Evolutionary conservation across 2,329 filamentous ascomycete genomes (phyloP).

Genomic region (Fusarium sublunatum): DNA sequence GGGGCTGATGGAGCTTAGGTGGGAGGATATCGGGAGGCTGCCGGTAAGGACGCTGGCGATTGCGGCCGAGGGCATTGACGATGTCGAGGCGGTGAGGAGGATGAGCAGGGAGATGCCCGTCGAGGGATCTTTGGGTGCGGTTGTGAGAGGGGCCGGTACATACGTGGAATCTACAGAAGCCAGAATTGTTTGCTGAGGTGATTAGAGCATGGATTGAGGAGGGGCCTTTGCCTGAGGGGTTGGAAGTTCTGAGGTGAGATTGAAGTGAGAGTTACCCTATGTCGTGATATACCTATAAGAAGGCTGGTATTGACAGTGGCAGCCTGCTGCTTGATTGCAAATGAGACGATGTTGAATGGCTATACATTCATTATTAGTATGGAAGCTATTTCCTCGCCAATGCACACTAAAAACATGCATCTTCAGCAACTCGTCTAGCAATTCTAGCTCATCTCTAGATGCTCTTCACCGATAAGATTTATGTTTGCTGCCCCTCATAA

Average conservation of each 20-base stretch:
- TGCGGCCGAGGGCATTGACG: conserved; percentile 50
- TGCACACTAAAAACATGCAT: conserved; percentile 17
- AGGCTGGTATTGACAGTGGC: conserved; percentile 13
- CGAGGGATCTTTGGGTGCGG: conserved; percentile 45
- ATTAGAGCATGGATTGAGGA: conserved; percentile 52
- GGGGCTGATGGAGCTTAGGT: conserved; percentile 41
- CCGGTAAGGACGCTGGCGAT: conserved; percentile 46
- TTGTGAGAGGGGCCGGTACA: conserved; percentile 54
- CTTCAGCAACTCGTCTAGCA: background rate
- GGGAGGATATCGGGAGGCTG: conserved; percentile 44
- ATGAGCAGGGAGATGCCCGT: conserved; percentile 45
- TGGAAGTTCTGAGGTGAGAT: conserved; percentile 37
- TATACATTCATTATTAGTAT: background rate
- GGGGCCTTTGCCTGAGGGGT: conserved; percentile 42
- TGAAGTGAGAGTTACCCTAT: conserved; percentile 11
- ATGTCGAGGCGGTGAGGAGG: conserved; percentile 47
- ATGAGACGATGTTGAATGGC: conserved; percentile 1
- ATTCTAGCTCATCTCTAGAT: background rate
- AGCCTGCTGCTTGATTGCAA: conserved; percentile 3
- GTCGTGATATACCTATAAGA: conserved; percentile 13
- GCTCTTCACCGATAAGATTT: conserved; percentile 9
- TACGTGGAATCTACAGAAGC: conserved; percentile 56
- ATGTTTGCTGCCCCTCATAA: conserved; percentile 4
- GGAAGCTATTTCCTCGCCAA: too few species aligned
- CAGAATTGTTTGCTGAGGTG: conserved; percentile 52